Conservation (phyloP, 108 stramenopile species). For the Nannochloropsis salina region DNA sequence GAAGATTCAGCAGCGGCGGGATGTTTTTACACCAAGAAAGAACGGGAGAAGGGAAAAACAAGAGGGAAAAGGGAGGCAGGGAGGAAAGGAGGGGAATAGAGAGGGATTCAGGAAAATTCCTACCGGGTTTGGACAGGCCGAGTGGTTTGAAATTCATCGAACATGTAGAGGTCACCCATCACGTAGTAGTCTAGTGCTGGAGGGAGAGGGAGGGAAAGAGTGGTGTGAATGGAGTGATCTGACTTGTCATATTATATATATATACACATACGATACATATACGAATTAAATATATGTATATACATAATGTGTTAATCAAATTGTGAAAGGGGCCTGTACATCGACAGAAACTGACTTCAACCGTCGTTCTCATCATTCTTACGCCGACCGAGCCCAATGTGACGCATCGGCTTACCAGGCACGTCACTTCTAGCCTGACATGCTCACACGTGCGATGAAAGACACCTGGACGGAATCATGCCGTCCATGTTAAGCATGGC, state of each 20-base stretch:
- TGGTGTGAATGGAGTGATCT: background rate
- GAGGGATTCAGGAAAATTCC: background rate
- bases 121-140: constrained; percentile 39
- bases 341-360: too few species aligned
- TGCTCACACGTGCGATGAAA: too few species aligned
- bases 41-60: too few species aligned
- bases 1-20: background rate
- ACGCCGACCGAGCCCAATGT: too few species aligned
- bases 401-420: too few species aligned
- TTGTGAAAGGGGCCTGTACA: too few species aligned
- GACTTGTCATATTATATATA: background rate
- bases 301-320: constrained; percentile 27
- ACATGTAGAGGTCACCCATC: constrained; percentile 69
- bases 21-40: background rate
- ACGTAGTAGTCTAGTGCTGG: constrained; percentile 59
- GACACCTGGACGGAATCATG: too few species aligned
- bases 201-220: background rate
- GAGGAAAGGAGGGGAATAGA: background rate
- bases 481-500: too few species aligned
- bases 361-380: too few species aligned
- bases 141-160: constrained; percentile 70
- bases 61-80: background rate
- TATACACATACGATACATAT: too few species aligned
- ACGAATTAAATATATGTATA: background rate
- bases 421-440: too few species aligned